Conservation (phyloP, 495 filamentous ascomycete genomes). For the Darksidea phi region DNA sequence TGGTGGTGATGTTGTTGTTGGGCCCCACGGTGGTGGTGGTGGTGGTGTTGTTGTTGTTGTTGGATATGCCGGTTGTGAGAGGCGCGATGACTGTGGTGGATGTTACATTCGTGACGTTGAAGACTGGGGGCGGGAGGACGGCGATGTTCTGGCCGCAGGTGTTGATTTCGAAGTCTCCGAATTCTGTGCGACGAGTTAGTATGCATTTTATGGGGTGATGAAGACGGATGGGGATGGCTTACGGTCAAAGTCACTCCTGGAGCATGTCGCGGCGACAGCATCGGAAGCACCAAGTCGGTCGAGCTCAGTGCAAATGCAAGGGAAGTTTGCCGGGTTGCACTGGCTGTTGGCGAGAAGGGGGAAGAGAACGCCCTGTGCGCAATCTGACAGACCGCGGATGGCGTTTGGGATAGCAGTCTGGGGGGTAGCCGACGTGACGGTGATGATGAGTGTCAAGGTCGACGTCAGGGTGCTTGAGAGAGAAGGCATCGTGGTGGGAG, state of each 20-base stretch:
- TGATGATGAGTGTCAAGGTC: conserved; percentile 11
- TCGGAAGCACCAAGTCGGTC: neutral
- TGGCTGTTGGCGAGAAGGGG: conserved; percentile 2
- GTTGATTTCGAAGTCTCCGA: neutral
- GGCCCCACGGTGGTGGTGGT: neutral
- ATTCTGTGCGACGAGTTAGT: conserved; percentile 6
- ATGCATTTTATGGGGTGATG: neutral
- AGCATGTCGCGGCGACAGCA: neutral
- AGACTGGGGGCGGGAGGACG: neutral
- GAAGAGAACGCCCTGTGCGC: conserved; percentile 20
- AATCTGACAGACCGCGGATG: conserved; percentile 13
- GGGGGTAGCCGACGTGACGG: neutral
- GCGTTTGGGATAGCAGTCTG: neutral
- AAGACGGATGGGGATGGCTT: neutral
- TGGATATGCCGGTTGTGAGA: neutral
- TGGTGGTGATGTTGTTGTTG: neutral
- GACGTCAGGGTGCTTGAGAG: neutral
- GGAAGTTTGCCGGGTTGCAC: conserved; percentile 13
- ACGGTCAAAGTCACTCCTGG: neutral
- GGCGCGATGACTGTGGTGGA: too few relatives aligned
- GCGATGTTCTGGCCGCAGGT: conserved; percentile 2
- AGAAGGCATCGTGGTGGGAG: conserved; percentile 19
- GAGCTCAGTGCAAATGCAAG: conserved; percentile 24
- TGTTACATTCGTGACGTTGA: neutral
- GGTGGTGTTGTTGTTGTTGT: neutral